Evolutionary conservation across 2,329 filamentous ascomycete genomes (phyloP).

Genomic region (Phoma herbarum): DNA sequence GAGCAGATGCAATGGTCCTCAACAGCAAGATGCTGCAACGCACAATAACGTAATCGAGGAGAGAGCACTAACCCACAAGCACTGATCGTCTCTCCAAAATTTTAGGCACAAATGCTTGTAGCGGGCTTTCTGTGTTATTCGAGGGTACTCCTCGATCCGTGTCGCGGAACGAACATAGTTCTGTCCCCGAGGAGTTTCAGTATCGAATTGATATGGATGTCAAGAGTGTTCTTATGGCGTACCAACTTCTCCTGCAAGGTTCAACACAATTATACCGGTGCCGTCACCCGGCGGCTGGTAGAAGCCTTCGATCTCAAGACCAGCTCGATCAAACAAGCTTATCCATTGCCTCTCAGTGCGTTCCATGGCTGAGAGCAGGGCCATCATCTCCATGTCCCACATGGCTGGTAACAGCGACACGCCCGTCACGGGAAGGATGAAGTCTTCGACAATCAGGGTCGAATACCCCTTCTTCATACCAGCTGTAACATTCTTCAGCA

Average conservation of each 20-base stretch:
- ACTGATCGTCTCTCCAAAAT: too few species aligned
- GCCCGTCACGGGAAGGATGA: slow-evolving; percentile 14
- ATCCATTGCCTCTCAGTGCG: slow-evolving; percentile 17
- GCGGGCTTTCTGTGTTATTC: too few species aligned
- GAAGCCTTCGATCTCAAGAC: slow-evolving; percentile 14
- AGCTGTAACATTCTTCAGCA: slow-evolving; percentile 23
- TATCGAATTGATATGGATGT: background rate
- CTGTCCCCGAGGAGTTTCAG: background rate
- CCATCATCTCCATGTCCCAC: slow-evolving; percentile 26
- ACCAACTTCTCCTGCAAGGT: background rate
- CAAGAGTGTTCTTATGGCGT: background rate
- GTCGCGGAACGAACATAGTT: background rate
- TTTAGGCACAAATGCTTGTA: too few species aligned
- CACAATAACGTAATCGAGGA: too few species aligned
- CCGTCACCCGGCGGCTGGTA: slow-evolving; percentile 16
- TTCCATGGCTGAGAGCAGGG: slow-evolving; percentile 16
- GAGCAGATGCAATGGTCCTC: too few species aligned
- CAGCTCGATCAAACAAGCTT: slow-evolving; percentile 13
- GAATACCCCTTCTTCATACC: slow-evolving; percentile 25
- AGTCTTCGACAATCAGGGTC: slow-evolving; percentile 22
- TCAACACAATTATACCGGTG: slow-evolving; percentile 14
- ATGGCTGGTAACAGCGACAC: slow-evolving; percentile 7
- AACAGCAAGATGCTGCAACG: too few species aligned
- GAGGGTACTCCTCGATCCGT: too few species aligned
- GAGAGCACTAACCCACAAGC: too few species aligned